These are phyloP conservation scores for Leccinum subrobustum DNA, from an alignment of 1,284 basidiomycete genomes.

Conservation along the genomic window DNA sequence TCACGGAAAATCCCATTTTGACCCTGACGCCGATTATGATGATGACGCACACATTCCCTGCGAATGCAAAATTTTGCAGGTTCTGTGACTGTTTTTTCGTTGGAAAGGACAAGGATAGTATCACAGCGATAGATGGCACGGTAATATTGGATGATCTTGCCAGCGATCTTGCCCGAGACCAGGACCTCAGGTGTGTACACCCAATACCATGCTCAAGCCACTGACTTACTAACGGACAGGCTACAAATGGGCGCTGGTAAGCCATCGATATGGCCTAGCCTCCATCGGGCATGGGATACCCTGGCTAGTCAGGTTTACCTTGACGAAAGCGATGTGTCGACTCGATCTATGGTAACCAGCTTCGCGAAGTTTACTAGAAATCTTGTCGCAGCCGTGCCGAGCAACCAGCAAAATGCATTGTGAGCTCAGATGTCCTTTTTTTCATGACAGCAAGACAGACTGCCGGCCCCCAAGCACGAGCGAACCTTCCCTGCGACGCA, in stretches of 20 bases:
- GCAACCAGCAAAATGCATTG: constrained; percentile 67
- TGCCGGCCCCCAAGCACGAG: constrained; percentile 44
- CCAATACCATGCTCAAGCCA: background rate
- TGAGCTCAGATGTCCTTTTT: constrained; percentile 39
- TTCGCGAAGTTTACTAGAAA: constrained; percentile 77
- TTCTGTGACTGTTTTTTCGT: constrained; percentile 38
- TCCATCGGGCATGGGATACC: constrained; percentile 56
- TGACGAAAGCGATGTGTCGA: constrained; percentile 35
- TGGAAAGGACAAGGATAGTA: constrained; percentile 33
- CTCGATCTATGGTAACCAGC: constrained; percentile 42
- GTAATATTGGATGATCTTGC: constrained; percentile 45
- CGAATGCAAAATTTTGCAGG: constrained; percentile 36
- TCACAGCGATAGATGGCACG: constrained; percentile 29
- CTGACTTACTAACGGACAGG: constrained; percentile 33
- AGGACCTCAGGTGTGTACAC: constrained; percentile 41
- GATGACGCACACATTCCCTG: constrained; percentile 1
- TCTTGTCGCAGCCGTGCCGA: constrained; percentile 62
- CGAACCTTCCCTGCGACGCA: constrained; percentile 45
- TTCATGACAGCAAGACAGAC: constrained; percentile 7
- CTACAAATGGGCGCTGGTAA: constrained; percentile 42
- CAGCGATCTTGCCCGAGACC: constrained; percentile 44
- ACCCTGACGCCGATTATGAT: background rate
- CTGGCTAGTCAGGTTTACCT: constrained; percentile 48
- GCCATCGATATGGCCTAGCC: constrained; percentile 51
- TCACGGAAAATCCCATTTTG: constrained; percentile 9